Evolutionary conservation across 371 early-diverging fungal species (phyloP).

Genomic region (Rhizopus arrhizus): DNA sequence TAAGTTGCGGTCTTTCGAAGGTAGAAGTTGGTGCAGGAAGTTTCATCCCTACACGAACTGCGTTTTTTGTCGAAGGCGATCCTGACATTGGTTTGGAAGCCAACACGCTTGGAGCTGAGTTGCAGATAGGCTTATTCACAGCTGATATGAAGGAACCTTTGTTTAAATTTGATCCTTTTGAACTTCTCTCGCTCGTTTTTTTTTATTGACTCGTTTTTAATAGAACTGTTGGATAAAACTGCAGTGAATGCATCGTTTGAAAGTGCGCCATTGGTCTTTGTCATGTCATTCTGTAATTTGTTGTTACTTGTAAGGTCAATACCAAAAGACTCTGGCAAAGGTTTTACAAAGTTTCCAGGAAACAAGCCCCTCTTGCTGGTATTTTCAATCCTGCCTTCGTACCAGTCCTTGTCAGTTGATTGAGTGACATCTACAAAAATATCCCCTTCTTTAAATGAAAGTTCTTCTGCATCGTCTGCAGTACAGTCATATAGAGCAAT

Average conservation of each 20-base stretch:
- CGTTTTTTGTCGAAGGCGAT: no score
- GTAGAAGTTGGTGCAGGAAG: constrained; percentile 3
- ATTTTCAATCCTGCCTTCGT: constrained; percentile 53
- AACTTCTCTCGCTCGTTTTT: no score
- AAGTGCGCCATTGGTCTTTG: background rate
- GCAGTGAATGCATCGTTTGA: background rate
- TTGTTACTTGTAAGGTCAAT: constrained; percentile 14
- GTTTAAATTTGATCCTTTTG: no score
- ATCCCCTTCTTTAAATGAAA: constrained; percentile 63
- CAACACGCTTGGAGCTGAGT: background rate
- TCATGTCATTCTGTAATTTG: background rate
- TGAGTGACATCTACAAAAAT: constrained; percentile 55
- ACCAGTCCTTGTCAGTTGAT: constrained; percentile 65
- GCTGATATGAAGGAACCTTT: no score
- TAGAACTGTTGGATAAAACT: no score
- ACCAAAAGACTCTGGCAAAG: background rate
- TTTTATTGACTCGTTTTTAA: no score
- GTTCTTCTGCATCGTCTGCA: constrained; percentile 63
- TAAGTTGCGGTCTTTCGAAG: constrained; percentile 9
- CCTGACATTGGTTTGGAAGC: constrained; percentile 9
- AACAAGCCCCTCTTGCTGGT: constrained; percentile 54
- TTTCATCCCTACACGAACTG: background rate
- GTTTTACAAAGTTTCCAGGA: constrained; percentile 59
- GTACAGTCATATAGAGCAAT: constrained; percentile 65
- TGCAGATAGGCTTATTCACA: no score